phyloP scores from a whole-genome alignment of 164 flowering plant genomes.

The Macadamia integrifolia region DNA sequence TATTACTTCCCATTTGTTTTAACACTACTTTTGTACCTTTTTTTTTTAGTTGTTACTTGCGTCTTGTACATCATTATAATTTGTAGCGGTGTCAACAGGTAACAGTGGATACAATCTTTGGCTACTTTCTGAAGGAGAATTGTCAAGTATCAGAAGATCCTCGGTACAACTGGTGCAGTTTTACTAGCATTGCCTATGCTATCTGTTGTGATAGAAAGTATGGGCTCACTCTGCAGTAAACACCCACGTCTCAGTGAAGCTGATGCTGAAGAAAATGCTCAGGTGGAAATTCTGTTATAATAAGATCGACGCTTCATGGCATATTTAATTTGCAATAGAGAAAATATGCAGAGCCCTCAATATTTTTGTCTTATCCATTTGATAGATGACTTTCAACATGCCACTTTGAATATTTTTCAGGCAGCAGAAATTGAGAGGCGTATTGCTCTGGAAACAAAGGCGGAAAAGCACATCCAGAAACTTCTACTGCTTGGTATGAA shows the following conservation, averaged over 20 bases:
- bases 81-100: conserved; percentile 3
- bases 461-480: conserved; percentile 92
- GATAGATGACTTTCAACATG: too few species aligned
- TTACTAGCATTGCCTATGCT: conserved; percentile 43
- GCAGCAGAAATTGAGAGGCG: conserved; percentile 92
- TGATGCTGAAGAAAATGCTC: conserved; percentile 72
- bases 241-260: conserved; percentile 46
- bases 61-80: background rate
- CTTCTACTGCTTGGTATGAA: conserved; percentile 78
- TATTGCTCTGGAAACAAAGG: conserved; percentile 89
- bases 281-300: conserved; percentile 32
- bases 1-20: too few species aligned
- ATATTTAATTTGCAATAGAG: background rate
- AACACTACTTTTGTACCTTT: background rate
- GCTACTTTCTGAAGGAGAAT: background rate
- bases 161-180: conserved; percentile 10
- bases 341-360: background rate
- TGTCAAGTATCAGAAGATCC: background rate
- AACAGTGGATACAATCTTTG: background rate
- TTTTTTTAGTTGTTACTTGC: background rate
- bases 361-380: background rate
- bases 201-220: conserved; percentile 33
- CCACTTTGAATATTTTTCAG: conserved; percentile 28
- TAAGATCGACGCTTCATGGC: background rate
- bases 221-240: conserved; percentile 92